Conservation (phyloP, 768 basidiomycete genomes). For the Macrolepiota dolichaula region DNA sequence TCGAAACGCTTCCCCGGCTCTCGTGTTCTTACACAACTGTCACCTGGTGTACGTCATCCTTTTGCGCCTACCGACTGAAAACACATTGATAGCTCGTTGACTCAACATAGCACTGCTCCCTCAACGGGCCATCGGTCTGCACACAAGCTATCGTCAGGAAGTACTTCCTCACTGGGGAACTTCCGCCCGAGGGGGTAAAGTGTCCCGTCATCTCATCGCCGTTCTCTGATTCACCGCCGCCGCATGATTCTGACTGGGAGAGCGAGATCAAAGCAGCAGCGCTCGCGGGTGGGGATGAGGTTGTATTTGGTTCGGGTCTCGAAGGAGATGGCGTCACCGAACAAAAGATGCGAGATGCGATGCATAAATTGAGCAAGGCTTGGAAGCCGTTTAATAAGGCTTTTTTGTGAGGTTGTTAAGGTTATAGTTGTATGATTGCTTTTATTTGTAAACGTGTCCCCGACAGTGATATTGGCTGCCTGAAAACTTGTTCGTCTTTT, state of each 20-base stretch:
- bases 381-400: too few relatives aligned
- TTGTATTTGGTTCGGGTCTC: too few relatives aligned
- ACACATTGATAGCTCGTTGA: not conserved
- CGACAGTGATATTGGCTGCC: too few relatives aligned
- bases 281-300: too few relatives aligned
- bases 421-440: too few relatives aligned
- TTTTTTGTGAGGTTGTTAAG: too few relatives aligned
- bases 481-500: too few relatives aligned
- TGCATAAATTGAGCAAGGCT: too few relatives aligned
- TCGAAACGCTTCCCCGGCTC: conserved; percentile 32
- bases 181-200: conserved; percentile 36
- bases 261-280: too few relatives aligned
- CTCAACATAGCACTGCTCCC: conserved; percentile 29
- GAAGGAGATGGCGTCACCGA: too few relatives aligned
- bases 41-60: conserved; percentile 28
- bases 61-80: not conserved
- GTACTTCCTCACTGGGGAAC: conserved; percentile 37
- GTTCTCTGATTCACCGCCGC: conserved; percentile 17
- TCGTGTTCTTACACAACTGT: conserved; percentile 39
- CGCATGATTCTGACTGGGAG: not conserved
- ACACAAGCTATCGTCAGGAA: conserved; percentile 29
- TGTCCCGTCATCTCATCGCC: conserved; percentile 30
- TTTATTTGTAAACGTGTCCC: too few relatives aligned
- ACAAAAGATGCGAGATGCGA: too few relatives aligned
- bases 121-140: conserved; percentile 30